phyloP scores from a whole-genome alignment of 768 basidiomycete genomes.

The Rubroboletus pulcherrimus region DNA sequence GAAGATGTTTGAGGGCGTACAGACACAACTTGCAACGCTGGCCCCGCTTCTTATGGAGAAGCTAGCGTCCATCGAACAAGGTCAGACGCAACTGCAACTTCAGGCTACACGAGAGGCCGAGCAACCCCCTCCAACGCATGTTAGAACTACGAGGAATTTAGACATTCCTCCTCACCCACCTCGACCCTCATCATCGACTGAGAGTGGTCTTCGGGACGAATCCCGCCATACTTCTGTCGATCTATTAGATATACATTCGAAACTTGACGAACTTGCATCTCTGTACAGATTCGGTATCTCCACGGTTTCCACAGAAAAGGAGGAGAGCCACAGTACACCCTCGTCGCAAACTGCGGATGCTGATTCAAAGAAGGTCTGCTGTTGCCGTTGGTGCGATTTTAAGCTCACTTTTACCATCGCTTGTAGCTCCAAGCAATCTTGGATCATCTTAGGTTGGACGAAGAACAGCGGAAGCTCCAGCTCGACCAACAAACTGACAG shows the following conservation, averaged over 20 bases:
- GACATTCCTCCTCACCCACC: conserved; percentile 11
- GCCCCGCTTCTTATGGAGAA: conserved; percentile 36
- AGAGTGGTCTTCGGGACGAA: not conserved
- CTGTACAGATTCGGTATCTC: conserved; percentile 11
- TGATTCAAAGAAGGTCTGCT: conserved; percentile 20
- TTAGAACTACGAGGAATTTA: conserved; percentile 10
- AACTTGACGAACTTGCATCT: conserved; percentile 37
- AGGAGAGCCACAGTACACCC: not conserved
- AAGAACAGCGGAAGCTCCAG: conserved; percentile 45
- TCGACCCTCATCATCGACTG: not conserved
- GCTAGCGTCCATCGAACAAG: conserved; percentile 30
- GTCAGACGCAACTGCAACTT: conserved; percentile 17
- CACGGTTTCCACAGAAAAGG: not conserved
- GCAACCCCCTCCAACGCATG: not conserved
- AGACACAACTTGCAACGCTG: conserved; percentile 36
- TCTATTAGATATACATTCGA: conserved; percentile 31
- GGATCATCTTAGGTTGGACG: conserved; percentile 44
- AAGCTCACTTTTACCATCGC: not conserved
- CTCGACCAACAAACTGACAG: conserved; percentile 70
- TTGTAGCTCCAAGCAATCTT: conserved; percentile 44
- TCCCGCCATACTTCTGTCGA: conserved; percentile 11
- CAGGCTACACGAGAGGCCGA: conserved; percentile 11
- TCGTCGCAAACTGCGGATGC: conserved; percentile 1
- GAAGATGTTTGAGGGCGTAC: conserved; percentile 38
- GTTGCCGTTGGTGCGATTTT: not conserved